phyloP scores from a whole-genome alignment of 73 alveolate species.

The Urostyla sp. region DNA sequence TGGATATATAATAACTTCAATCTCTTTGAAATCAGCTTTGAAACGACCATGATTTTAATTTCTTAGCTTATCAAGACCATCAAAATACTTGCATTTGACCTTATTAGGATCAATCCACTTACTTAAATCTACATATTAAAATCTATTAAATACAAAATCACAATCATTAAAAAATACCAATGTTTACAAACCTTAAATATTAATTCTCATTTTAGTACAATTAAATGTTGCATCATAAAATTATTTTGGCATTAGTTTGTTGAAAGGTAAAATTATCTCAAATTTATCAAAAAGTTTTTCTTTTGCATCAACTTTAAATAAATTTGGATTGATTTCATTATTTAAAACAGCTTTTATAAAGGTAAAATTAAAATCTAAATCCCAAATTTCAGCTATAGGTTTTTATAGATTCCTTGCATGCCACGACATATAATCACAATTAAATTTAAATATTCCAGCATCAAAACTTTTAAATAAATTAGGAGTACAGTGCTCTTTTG shows the following conservation, averaged over 20 bases:
- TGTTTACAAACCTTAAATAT: constrained; percentile 57
- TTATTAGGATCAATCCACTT: neutral
- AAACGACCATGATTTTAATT: constrained; percentile 56
- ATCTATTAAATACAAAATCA: constrained; percentile 40
- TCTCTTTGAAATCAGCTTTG: neutral
- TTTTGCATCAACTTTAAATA: constrained; percentile 3
- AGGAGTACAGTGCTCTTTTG: constrained; percentile 14
- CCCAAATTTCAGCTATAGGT: constrained; percentile 42
- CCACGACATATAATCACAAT: constrained; percentile 35
- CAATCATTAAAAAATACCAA: constrained; percentile 28
- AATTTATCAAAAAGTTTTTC: constrained; percentile 18
- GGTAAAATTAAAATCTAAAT: constrained; percentile 11
- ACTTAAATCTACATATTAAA: constrained; percentile 38
- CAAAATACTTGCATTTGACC: constrained; percentile 6
- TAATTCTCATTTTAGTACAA: neutral
- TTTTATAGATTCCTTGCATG: constrained; percentile 12
- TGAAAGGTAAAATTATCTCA: constrained; percentile 9
- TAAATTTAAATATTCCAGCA: constrained; percentile 12
- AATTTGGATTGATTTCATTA: neutral
- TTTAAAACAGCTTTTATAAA: constrained; percentile 21
- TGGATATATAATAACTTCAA: constrained; percentile 41
- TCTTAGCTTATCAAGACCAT: constrained; percentile 55
- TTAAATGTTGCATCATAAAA: constrained; percentile 38
- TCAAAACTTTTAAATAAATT: constrained; percentile 13
- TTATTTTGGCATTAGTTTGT: constrained; percentile 29